phyloP scores from a whole-genome alignment of 1,139 yeast genomes.

The Yamadazyma diospyri region DNA sequence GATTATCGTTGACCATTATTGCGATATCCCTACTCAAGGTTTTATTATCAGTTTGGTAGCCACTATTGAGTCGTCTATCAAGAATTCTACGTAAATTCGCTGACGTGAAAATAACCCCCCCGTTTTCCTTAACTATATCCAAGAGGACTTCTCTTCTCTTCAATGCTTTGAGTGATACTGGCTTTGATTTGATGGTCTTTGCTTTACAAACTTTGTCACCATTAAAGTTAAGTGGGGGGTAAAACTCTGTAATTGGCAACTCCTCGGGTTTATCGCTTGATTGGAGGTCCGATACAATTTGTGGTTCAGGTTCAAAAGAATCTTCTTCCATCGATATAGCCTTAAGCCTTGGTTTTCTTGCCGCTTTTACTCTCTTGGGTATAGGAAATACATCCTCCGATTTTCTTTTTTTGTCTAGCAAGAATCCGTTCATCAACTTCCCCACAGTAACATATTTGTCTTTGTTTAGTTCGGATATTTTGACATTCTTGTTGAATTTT shows the following conservation, averaged over 20 bases:
- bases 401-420: slow-evolving; percentile 14
- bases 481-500: not conserved
- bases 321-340: not conserved
- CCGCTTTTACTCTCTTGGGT: slow-evolving; percentile 1
- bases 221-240: slow-evolving; percentile 5
- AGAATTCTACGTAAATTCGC: slow-evolving; percentile 32
- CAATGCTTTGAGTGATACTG: slow-evolving; percentile 21
- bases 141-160: slow-evolving; percentile 34
- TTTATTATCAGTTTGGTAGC: slow-evolving; percentile 43
- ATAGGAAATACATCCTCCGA: not conserved
- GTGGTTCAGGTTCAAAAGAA: not conserved
- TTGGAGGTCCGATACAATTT: not conserved
- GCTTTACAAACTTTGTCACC: not conserved
- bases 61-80: slow-evolving; percentile 31
- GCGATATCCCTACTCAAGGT: slow-evolving; percentile 47
- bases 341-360: slow-evolving; percentile 1
- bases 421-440: slow-evolving; percentile 5
- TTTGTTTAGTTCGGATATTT: slow-evolving; percentile 19
- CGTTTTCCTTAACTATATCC: slow-evolving; percentile 33
- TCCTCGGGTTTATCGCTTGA: not conserved
- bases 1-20: slow-evolving; percentile 19
- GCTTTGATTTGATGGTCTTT: not conserved
- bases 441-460: slow-evolving; percentile 12
- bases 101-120: slow-evolving; percentile 41
- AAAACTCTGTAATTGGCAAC: not conserved